phyloP scores from a whole-genome alignment of 768 basidiomycete species.

The Amanita muscaria region DNA sequence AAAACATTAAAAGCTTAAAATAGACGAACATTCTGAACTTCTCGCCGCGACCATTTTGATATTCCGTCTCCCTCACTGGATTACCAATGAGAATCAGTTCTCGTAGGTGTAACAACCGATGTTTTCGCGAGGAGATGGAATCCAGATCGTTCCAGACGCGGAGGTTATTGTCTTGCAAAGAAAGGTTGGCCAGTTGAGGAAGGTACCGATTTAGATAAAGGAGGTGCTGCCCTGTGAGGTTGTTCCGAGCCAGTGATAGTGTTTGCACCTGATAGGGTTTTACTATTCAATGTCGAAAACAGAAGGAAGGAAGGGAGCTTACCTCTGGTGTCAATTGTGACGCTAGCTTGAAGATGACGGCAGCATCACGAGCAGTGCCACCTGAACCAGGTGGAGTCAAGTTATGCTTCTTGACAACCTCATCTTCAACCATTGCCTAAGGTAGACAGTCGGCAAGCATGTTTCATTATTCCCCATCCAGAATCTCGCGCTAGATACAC shows the following conservation, averaged over 20 bases:
- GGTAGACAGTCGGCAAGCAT: conserved; percentile 8
- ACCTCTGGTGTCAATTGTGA: conserved; percentile 70
- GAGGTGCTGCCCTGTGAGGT: conserved; percentile 50
- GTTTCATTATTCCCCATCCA: conserved; percentile 6
- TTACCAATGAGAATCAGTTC: conserved; percentile 72
- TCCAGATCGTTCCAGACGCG: conserved; percentile 64
- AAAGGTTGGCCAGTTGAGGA: conserved; percentile 72
- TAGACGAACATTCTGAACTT: conserved; percentile 58
- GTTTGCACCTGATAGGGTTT: conserved; percentile 56
- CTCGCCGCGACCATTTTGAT: conserved; percentile 45
- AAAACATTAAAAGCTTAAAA: neutral
- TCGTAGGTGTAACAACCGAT: conserved; percentile 52
- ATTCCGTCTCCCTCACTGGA: conserved; percentile 59
- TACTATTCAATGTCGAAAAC: conserved; percentile 9
- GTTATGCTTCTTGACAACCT: conserved; percentile 61
- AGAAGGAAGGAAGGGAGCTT: conserved; percentile 7
- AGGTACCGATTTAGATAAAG: conserved; percentile 61
- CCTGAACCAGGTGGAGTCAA: conserved; percentile 66
- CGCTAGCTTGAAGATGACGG: conserved; percentile 86
- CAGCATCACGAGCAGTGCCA: conserved; percentile 54
- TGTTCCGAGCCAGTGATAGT: conserved; percentile 75
- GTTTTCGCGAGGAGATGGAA: conserved; percentile 47
- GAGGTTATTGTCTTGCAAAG: conserved; percentile 71
- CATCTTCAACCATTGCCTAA: conserved; percentile 74
- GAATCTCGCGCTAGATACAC: conserved; percentile 8